Conservation (phyloP, 106 monocot species). For the Dendrobium catenatum region DNA sequence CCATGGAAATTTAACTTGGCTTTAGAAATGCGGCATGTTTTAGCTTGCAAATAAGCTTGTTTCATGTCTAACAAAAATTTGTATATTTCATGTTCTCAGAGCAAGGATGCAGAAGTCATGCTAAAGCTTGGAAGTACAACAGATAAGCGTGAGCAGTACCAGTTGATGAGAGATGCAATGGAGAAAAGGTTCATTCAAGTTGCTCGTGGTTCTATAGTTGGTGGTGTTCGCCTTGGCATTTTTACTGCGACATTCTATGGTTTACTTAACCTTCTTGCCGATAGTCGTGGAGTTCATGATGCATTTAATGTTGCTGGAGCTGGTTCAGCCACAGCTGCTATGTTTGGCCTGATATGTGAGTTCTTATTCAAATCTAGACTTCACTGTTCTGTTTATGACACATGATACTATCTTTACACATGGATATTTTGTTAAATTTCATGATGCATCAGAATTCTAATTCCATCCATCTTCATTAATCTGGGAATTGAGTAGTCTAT, state of each 20-base stretch:
- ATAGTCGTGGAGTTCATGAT: slow-evolving; percentile 81
- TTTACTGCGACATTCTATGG: slow-evolving; percentile 83
- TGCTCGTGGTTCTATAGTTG: slow-evolving; percentile 77
- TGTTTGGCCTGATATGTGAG: slow-evolving; percentile 90
- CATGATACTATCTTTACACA: neutral
- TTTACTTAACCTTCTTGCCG: slow-evolving; percentile 71
- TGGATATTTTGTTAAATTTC: neutral
- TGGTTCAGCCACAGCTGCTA: slow-evolving; percentile 86
- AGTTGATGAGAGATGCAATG: slow-evolving; percentile 98
- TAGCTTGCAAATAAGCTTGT: neutral
- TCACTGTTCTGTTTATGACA: neutral
- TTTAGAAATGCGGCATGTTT: neutral
- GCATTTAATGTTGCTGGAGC: slow-evolving; percentile 91
- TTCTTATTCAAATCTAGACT: neutral
- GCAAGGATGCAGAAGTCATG: slow-evolving; percentile 98
- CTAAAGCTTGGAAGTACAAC: slow-evolving; percentile 93
- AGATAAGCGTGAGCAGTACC: slow-evolving; percentile 92
- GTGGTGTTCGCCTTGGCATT: slow-evolving; percentile 92
- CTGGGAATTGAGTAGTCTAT: neutral
- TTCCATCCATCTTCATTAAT: neutral
- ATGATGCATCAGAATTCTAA: neutral
- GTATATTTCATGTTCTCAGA: slow-evolving; percentile 31
- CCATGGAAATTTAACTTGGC: neutral
- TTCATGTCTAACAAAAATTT: neutral
- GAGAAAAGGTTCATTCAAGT: slow-evolving; percentile 88